phyloP scores from a whole-genome alignment of 345 rosid species.

The Salix caprea region DNA sequence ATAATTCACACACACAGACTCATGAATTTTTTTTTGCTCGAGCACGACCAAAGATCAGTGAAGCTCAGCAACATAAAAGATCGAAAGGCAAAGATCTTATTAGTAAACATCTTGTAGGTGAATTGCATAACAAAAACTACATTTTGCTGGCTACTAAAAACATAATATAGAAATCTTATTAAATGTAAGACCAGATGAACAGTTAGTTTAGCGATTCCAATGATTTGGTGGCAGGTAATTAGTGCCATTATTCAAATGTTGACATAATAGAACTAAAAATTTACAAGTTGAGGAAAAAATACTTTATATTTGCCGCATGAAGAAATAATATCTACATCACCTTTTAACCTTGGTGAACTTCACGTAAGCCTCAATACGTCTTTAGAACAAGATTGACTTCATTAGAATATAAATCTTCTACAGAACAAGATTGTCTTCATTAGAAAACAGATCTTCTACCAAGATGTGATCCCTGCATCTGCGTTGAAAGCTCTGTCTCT shows the following conservation, averaged over 20 bases:
- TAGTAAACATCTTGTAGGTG: background rate
- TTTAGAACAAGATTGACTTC: background rate
- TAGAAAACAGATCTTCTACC: no score
- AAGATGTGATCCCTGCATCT: no score
- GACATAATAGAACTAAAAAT: no score
- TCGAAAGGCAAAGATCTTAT: background rate
- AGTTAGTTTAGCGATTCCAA: background rate
- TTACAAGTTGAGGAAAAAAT: no score
- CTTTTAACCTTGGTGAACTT: no score
- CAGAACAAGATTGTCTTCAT: no score
- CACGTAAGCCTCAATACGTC: no score
- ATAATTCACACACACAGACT: background rate
- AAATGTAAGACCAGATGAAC: background rate
- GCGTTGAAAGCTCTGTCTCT: no score
- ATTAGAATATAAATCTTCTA: no score
- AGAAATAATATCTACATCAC: no score
- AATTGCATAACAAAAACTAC: background rate
- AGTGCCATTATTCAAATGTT: no score
- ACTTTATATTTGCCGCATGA: no score
- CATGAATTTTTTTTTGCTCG: background rate
- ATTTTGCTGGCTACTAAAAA: background rate
- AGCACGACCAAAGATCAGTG: background rate
- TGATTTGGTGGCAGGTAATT: background rate
- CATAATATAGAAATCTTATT: background rate
- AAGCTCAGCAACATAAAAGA: background rate